These are phyloP conservation scores for Talaromyces liani DNA, from an alignment of 495 filamentous ascomycete species.

Conservation along the genomic window DNA sequence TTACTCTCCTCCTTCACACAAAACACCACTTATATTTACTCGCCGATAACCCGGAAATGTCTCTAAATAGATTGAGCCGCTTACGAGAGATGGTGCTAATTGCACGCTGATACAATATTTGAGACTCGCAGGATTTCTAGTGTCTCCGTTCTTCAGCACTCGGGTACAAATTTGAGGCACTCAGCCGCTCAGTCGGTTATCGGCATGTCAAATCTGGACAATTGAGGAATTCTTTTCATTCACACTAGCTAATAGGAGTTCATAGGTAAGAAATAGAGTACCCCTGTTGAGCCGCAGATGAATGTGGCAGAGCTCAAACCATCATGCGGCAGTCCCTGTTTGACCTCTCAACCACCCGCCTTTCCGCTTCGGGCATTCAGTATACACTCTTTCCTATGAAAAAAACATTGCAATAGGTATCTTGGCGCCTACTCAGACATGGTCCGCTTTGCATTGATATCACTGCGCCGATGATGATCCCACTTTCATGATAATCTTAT, in stretches of 20 bases:
- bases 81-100: not conserved
- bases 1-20: not conserved
- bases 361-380: not conserved
- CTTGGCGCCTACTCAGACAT: not conserved
- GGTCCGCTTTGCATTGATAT: not conserved
- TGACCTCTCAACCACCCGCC: not conserved
- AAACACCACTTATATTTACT: not conserved
- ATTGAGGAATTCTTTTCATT: not conserved
- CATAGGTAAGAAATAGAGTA: not conserved
- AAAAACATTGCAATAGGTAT: not conserved
- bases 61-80: not conserved
- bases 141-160: not conserved
- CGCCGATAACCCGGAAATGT: too few relatives aligned
- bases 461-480: not conserved
- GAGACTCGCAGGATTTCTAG: not conserved
- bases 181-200: not conserved
- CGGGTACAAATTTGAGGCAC: not conserved
- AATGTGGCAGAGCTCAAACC: not conserved
- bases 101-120: not conserved
- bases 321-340: constrained; percentile 5
- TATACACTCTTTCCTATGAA: not conserved
- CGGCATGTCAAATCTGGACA: not conserved
- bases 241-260: not conserved
- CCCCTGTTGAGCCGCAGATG: constrained; percentile 1
- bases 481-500: not conserved